phyloP scores from a whole-genome alignment of 1,139 yeast species.

The Suhomyces terraborum region DNA sequence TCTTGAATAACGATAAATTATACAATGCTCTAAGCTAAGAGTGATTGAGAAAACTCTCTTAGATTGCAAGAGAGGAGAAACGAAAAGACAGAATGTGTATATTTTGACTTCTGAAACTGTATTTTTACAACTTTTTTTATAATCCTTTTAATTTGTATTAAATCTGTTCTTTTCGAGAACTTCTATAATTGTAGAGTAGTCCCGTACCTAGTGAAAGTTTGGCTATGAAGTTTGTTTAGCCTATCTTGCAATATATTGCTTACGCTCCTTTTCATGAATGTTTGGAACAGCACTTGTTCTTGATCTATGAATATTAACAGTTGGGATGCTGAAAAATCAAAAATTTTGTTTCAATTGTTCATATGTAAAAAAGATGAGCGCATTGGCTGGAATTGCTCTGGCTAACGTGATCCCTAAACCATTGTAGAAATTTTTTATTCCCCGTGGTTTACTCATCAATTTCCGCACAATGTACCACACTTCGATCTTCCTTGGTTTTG shows the following conservation, averaged over 20 bases:
- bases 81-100: neutral
- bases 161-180: too few species aligned
- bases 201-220: too few species aligned
- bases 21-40: too few species aligned
- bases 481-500: conserved; percentile 2
- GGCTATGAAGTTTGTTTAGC: too few species aligned
- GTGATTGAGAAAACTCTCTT: neutral
- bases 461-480: conserved; percentile 21
- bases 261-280: too few species aligned
- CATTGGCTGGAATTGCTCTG: conserved; percentile 89
- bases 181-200: too few species aligned
- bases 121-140: neutral
- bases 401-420: conserved; percentile 83
- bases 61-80: too few species aligned
- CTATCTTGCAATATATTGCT: too few species aligned
- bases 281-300: too few species aligned
- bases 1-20: neutral
- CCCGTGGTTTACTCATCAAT: conserved; percentile 49
- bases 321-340: conserved; percentile 13
- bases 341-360: conserved; percentile 59
- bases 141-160: neutral
- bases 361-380: conserved; percentile 78
- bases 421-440: conserved; percentile 69
- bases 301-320: neutral
- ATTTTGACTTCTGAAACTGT: neutral